These are phyloP conservation scores for Polychaeton citri DNA, from an alignment of 2,329 filamentous ascomycete genomes.

Conservation along the genomic window DNA sequence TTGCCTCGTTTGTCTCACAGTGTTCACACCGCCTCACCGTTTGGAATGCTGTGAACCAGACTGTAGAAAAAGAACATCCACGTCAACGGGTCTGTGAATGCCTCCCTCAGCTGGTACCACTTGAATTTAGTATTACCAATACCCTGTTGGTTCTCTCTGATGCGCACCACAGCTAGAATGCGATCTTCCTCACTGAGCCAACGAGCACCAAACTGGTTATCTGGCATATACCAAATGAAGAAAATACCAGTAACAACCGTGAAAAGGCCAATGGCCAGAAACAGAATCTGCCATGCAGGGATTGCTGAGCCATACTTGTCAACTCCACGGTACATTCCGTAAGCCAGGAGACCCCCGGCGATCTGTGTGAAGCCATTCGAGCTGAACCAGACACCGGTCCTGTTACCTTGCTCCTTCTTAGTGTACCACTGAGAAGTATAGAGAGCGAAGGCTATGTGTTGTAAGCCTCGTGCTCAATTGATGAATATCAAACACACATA, in stretches of 20 bases:
- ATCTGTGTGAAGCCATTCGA: slow-evolving; percentile 55
- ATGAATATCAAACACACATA: too few relatives aligned
- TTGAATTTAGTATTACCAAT: slow-evolving; percentile 42
- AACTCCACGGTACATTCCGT: slow-evolving; percentile 47
- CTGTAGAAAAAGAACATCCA: slow-evolving; percentile 49
- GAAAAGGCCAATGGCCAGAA: slow-evolving; percentile 31
- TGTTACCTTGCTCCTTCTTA: slow-evolving; percentile 49
- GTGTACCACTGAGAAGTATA: slow-evolving; percentile 63
- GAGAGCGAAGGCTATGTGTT: slow-evolving; percentile 48
- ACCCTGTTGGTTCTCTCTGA: slow-evolving; percentile 63
- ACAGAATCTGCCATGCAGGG: slow-evolving; percentile 51
- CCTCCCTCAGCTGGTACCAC: slow-evolving; percentile 47
- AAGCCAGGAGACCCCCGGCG: slow-evolving; percentile 48
- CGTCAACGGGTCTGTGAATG: slow-evolving; percentile 43
- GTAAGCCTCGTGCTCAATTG: too few relatives aligned
- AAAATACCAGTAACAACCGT: slow-evolving; percentile 28
- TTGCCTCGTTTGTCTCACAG: not conserved
- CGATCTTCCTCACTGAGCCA: slow-evolving; percentile 55
- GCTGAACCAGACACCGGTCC: slow-evolving; percentile 54
- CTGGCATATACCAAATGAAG: slow-evolving; percentile 36
- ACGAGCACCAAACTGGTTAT: slow-evolving; percentile 47
- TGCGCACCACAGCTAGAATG: slow-evolving; percentile 54
- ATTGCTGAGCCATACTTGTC: slow-evolving; percentile 41
- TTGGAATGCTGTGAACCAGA: slow-evolving; percentile 43
- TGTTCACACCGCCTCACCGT: slow-evolving; percentile 31